Evolutionary conservation across 1,284 basidiomycete genomes (phyloP).

Genomic region (Trichosporon faecale): DNA sequence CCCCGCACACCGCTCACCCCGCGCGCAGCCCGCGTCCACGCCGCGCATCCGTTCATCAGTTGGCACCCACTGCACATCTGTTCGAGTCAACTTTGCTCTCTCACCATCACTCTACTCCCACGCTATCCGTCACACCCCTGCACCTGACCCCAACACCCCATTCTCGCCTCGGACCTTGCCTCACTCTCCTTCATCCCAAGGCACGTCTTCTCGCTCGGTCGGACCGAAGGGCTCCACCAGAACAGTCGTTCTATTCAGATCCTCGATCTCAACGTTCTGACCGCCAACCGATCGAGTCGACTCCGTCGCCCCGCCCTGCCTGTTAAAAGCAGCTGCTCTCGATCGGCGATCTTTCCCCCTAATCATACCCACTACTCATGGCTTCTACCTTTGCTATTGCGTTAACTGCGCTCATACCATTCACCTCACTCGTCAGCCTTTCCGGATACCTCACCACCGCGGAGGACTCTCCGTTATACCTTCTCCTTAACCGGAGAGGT

Average conservation of each 20-base stretch:
- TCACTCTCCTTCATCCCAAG: background rate
- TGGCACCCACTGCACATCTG: background rate
- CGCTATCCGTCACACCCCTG: background rate
- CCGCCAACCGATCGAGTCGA: background rate
- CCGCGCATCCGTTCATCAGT: background rate
- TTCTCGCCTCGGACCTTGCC: background rate
- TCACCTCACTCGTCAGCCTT: constrained; percentile 37
- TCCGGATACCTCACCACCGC: constrained; percentile 42
- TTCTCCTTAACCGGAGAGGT: constrained; percentile 18
- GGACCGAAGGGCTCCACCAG: background rate
- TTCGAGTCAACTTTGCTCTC: background rate
- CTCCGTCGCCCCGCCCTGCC: background rate
- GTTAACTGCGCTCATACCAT: constrained; percentile 38
- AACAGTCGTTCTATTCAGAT: background rate
- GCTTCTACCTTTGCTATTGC: constrained; percentile 26
- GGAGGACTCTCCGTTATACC: constrained; percentile 33
- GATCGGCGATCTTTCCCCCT: background rate
- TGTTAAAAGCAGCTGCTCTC: background rate
- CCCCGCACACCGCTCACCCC: background rate
- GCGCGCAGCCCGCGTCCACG: background rate
- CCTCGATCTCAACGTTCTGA: background rate
- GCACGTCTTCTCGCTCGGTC: background rate
- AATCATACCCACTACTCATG: background rate
- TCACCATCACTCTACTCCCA: background rate
- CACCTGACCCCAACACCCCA: background rate